A percentile compares a stretch with the other conserved stretches of the same genome.
These are phyloP conservation scores for Nothopassalora personata DNA, from an alignment of 2,329 filamentous ascomycete genomes.

Conservation along the genomic window DNA sequence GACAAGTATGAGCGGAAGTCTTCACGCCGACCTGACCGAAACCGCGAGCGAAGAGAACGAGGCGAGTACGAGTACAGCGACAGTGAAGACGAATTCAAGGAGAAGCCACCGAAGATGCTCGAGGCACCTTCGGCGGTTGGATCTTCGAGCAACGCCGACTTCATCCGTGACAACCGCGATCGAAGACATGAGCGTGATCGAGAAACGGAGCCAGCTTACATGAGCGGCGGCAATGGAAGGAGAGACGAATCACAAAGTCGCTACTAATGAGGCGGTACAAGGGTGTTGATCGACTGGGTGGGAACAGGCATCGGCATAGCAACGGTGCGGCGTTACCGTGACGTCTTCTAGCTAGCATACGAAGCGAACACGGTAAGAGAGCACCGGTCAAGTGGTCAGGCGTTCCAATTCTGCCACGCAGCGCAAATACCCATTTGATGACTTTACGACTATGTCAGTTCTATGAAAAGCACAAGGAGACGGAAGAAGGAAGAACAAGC, in stretches of 20 bases:
- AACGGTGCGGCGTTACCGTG: background rate
- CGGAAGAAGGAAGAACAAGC: background rate
- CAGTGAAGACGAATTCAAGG: slow-evolving; percentile 31
- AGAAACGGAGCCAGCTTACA: slow-evolving; percentile 24
- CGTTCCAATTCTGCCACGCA: background rate
- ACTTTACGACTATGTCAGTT: background rate
- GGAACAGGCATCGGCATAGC: background rate
- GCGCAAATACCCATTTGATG: background rate
- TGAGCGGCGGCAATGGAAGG: slow-evolving; percentile 26
- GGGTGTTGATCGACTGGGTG: background rate
- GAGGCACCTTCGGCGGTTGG: slow-evolving; percentile 27
- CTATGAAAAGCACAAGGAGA: background rate
- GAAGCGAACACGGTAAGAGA: background rate
- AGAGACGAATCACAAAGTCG: slow-evolving; percentile 14
- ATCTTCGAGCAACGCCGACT: slow-evolving; percentile 21
- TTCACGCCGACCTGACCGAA: slow-evolving; percentile 22
- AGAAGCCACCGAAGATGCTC: slow-evolving; percentile 30
- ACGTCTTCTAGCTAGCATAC: slow-evolving; percentile 4
- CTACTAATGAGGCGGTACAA: background rate
- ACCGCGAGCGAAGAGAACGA: slow-evolving; percentile 26
- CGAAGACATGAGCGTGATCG: slow-evolving; percentile 24
- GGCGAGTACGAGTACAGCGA: slow-evolving; percentile 34
- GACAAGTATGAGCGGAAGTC: slow-evolving; percentile 26
- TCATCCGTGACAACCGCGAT: slow-evolving; percentile 26
- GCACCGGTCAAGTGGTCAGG: background rate